These are phyloP conservation scores for Penicillium concentricum DNA, from an alignment of 2,329 filamentous ascomycete genomes.

Conservation along the genomic window DNA sequence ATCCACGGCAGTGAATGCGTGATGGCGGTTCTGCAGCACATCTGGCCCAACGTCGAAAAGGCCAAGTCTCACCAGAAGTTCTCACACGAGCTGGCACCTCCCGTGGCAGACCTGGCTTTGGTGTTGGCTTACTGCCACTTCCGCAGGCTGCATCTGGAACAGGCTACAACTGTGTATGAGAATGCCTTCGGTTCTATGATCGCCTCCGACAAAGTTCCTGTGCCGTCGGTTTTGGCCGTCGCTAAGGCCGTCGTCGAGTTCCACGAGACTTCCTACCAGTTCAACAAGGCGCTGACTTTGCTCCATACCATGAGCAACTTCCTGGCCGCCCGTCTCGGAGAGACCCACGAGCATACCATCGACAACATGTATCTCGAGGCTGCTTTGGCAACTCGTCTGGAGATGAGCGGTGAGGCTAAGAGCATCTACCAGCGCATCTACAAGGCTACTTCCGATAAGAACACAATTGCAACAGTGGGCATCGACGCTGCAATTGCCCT, in stretches of 20 bases:
- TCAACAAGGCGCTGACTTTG: slow-evolving; percentile 31
- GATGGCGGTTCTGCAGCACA: slow-evolving; percentile 33
- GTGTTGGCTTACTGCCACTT: slow-evolving; percentile 36
- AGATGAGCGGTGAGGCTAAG: slow-evolving; percentile 30
- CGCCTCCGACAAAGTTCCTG: slow-evolving; percentile 32
- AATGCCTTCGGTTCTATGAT: slow-evolving; percentile 36
- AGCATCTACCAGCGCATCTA: slow-evolving; percentile 50
- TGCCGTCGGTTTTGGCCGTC: slow-evolving; percentile 31
- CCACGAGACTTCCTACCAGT: slow-evolving; percentile 39
- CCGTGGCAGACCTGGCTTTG: slow-evolving; percentile 32
- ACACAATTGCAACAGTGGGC: slow-evolving; percentile 38
- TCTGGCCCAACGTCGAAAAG: slow-evolving; percentile 34
- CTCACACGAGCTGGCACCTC: slow-evolving; percentile 30
- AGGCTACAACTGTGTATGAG: slow-evolving; percentile 32
- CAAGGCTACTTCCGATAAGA: slow-evolving; percentile 31
- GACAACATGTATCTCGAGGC: slow-evolving; percentile 50
- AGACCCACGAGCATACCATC: slow-evolving; percentile 47
- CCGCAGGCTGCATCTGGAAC: slow-evolving; percentile 31
- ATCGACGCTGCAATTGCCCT: slow-evolving; percentile 50
- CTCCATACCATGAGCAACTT: slow-evolving; percentile 35
- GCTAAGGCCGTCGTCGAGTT: slow-evolving; percentile 39
- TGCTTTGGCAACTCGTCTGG: slow-evolving; percentile 47
- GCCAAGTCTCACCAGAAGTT: slow-evolving; percentile 31
- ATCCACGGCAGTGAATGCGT: slow-evolving; percentile 27
- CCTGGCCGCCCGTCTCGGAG: slow-evolving; percentile 30